These are phyloP conservation scores for Penicillium hordei DNA, from an alignment of 2,329 filamentous ascomycete genomes.

Conservation along the genomic window DNA sequence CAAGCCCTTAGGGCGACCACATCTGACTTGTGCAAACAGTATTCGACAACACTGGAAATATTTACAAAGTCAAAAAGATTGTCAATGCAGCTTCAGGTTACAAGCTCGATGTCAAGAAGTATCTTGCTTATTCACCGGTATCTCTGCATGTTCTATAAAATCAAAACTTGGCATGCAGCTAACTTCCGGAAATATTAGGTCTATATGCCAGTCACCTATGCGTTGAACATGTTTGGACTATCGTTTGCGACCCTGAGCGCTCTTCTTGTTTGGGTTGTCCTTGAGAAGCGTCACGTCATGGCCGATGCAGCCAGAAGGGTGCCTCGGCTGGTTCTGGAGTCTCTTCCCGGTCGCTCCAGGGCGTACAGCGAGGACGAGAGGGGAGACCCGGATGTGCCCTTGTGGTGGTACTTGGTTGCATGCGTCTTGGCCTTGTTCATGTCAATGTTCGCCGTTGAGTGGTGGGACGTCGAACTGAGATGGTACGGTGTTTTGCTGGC, in stretches of 20 bases:
- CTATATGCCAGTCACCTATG: conserved; percentile 30
- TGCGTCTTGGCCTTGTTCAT: conserved; percentile 22
- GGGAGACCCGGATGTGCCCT: conserved; percentile 17
- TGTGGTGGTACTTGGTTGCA: conserved; percentile 24
- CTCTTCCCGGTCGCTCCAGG: conserved; percentile 4
- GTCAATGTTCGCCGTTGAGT: conserved; percentile 27
- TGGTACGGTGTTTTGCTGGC: conserved; percentile 31
- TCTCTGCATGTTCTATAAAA: conserved; percentile 51
- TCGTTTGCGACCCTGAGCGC: conserved; percentile 64
- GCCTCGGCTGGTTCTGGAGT: conserved; percentile 5
- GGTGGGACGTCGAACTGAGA: conserved; percentile 25
- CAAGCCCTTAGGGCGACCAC: background rate
- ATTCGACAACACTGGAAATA: conserved; percentile 65
- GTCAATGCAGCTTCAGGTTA: conserved; percentile 55
- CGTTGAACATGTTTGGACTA: conserved; percentile 51
- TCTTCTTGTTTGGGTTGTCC: conserved; percentile 33
- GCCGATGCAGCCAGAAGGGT: conserved; percentile 11
- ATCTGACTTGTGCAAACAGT: conserved; percentile 38
- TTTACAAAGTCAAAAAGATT: conserved; percentile 63
- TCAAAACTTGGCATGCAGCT: conserved; percentile 41
- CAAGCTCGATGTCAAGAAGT: conserved; percentile 61
- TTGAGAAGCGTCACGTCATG: conserved; percentile 25
- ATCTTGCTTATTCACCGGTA: conserved; percentile 64
- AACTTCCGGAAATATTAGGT: conserved; percentile 16
- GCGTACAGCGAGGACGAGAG: conserved; percentile 1